Evolutionary conservation across 1,284 basidiomycete genomes (phyloP).

Genomic region (Erythrobasidium hasegawianum): DNA sequence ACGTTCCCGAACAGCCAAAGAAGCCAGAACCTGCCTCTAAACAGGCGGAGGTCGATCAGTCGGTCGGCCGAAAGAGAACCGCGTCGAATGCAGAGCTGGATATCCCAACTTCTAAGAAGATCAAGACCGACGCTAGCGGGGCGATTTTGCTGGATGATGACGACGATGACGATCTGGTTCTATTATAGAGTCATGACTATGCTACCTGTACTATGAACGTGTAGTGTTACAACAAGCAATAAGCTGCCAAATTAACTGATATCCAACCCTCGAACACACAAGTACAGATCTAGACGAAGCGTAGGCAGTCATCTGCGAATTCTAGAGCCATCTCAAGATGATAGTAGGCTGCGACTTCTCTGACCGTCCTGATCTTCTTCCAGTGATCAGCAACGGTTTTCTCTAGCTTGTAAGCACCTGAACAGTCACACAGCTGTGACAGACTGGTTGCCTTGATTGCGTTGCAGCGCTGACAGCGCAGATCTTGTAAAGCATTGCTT

Average conservation of each 20-base stretch:
- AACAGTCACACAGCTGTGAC: constrained; percentile 75
- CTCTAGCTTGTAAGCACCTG: constrained; percentile 30
- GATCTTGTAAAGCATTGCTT: constrained; percentile 80
- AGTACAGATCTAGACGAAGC: background rate
- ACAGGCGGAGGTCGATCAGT: background rate
- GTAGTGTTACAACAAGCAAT: background rate
- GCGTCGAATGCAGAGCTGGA: constrained; percentile 33
- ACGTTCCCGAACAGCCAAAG: constrained; percentile 14
- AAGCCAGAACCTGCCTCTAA: background rate
- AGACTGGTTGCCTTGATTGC: constrained; percentile 84
- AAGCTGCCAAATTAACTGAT: background rate
- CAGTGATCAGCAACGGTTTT: constrained; percentile 11
- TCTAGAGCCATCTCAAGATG: constrained; percentile 19
- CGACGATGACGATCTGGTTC: constrained; percentile 33
- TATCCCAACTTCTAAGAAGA: constrained; percentile 19
- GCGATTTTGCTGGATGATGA: constrained; percentile 33
- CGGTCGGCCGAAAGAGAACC: constrained; percentile 17
- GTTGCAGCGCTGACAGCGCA: constrained; percentile 73
- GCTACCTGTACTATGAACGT: background rate
- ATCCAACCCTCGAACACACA: background rate
- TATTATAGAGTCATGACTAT: constrained; percentile 4
- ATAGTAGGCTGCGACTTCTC: constrained; percentile 26
- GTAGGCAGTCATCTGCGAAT: constrained; percentile 22
- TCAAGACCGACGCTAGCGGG: constrained; percentile 26
- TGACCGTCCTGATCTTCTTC: constrained; percentile 20